Evolutionary conservation across 1,284 basidiomycete species (phyloP), one percentile per base, ranked within the genome.

Genomic region (Hortiboletus rubellus): DNA sequence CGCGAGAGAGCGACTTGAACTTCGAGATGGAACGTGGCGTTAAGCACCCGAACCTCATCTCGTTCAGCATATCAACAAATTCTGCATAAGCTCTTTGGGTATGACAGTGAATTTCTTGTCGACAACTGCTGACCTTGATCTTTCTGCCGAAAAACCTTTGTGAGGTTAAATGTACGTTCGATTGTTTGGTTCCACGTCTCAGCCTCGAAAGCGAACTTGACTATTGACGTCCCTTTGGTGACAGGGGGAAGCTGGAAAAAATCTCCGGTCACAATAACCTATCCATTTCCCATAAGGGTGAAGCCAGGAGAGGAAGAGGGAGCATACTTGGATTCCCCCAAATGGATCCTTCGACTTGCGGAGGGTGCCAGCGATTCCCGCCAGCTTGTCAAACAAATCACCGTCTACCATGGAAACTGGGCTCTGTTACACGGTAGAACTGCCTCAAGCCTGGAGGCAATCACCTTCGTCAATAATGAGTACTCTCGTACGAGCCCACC

Each of bases 161-260:
- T 86, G 48, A 91, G 76, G 57, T 79, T 82, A 63, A 84, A 78
- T 5, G 82, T 84, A 30, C 75, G 73, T 53, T 82, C 81, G 46
- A 91, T 76, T 51, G 82, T 79, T 54, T 73, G 60, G 18, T 70
- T 66, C 96, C 96, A 98, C 46, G 79, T 77, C 47, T 81, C 71
- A 0, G 94, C 91, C 66, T 98, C 92, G 69, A 98, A 98, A 1
- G 90, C 89, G 66, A 94, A 96, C 34, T 74, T 80, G 43, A 81
- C 70, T 4, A 74, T 70, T 4, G 67, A 69, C 2, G 71, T 55
- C 46, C 77, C 74, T 61, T 74, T 77, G 18, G 82, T 79, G 7
- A 98, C 94, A 0, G 96, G 96, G 2, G 96, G 96, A 2, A 98
- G 82, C 74, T 98, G 95, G 74, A 91, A 95, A 73, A 96, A 96